Evolutionary conservation across 148 eudicot species (phyloP).

Genomic region (Selenicereus undatus): DNA sequence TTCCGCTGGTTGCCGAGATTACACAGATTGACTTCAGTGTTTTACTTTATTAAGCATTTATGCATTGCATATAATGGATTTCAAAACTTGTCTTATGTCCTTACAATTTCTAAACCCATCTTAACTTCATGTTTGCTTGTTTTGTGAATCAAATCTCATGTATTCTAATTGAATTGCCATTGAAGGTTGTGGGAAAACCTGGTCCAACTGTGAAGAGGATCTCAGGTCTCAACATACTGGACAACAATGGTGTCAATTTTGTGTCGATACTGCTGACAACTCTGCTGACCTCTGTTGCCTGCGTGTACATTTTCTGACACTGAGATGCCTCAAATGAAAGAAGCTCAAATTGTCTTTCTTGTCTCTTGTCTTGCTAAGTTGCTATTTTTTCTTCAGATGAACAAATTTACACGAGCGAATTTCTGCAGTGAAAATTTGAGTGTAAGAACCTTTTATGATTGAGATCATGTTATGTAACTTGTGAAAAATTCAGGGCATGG

Average conservation of each 20-base stretch:
- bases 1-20: background rate
- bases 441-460: background rate
- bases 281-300: slow-evolving; percentile 32
- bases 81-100: no score
- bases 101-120: no score
- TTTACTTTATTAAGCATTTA: background rate
- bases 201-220: slow-evolving; percentile 45
- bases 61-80: no score
- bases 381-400: background rate
- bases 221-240: slow-evolving; percentile 35
- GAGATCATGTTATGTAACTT: no score
- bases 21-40: background rate
- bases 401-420: background rate
- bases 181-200: slow-evolving; percentile 43
- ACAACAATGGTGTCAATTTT: slow-evolving; percentile 43
- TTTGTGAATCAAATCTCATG: background rate
- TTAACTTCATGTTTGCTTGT: background rate
- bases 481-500: no score
- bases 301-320: slow-evolving; percentile 34
- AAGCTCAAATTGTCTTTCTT: background rate
- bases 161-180: slow-evolving; percentile 7
- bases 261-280: slow-evolving; percentile 37
- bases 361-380: background rate
- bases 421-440: background rate
- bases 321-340: background rate